phyloP scores from a whole-genome alignment of 2,329 filamentous ascomycete species.

The Phymatotrichopsis omnivora region DNA sequence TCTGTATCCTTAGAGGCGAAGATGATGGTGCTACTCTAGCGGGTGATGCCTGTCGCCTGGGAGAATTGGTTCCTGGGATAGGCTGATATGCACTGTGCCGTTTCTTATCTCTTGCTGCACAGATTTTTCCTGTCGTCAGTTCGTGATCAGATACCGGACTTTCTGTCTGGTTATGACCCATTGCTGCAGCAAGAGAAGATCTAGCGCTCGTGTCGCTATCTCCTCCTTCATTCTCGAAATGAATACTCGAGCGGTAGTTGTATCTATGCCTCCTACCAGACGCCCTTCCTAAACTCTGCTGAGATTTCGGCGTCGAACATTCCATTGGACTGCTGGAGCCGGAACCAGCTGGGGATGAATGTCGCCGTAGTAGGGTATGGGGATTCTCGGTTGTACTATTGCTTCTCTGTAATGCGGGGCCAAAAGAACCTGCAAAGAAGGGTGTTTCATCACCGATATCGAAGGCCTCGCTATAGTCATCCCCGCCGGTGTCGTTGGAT shows the following conservation, averaged over 20 bases:
- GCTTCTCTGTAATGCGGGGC: conserved; percentile 41
- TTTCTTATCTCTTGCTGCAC: conserved; percentile 50
- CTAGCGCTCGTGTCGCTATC: conserved; percentile 81
- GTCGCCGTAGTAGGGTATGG: conserved; percentile 28
- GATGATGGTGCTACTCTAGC: conserved; percentile 65
- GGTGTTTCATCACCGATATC: conserved; percentile 44
- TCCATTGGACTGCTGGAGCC: conserved; percentile 67
- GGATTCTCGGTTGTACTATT: conserved; percentile 22
- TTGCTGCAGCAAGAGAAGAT: conserved; percentile 44
- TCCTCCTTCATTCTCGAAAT: conserved; percentile 76
- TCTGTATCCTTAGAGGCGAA: conserved; percentile 75
- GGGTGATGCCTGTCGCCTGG: conserved; percentile 79
- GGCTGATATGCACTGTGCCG: conserved; percentile 51
- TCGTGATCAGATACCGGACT: conserved; percentile 85
- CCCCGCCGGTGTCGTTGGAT: conserved; percentile 32
- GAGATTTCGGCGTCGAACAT: conserved; percentile 81
- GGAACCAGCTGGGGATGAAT: conserved; percentile 25
- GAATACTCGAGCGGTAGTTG: conserved; percentile 41
- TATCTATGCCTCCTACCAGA: conserved; percentile 26
- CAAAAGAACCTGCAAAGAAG: conserved; percentile 49
- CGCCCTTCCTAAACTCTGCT: conserved; percentile 48
- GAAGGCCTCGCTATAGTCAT: conserved; percentile 44
- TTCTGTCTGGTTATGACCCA: conserved; percentile 51
- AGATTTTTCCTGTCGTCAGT: conserved; percentile 39
- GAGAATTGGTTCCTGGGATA: conserved; percentile 60